Conservation (phyloP, 257 asterid genomes). For the Solanum acaule region DNA sequence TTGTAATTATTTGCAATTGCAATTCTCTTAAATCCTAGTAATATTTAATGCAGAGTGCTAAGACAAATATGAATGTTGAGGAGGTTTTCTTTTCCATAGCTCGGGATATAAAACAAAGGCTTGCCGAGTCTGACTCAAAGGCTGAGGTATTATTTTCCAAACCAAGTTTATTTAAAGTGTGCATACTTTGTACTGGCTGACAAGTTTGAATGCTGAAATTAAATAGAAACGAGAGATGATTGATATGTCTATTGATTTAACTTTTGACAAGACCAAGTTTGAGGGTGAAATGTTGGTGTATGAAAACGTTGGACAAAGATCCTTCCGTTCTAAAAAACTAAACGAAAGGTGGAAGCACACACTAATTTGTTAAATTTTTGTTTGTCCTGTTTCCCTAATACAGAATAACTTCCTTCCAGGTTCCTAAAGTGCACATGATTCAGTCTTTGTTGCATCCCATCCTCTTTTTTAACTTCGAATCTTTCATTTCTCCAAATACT, state of each 20-base stretch:
- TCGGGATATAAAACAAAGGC: slow-evolving; percentile 90
- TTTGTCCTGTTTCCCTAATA: not conserved
- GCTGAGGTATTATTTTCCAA: slow-evolving; percentile 39
- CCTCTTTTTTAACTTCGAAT: not conserved
- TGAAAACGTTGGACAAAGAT: not conserved
- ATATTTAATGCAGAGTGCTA: slow-evolving; percentile 63
- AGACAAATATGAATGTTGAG: slow-evolving; percentile 92
- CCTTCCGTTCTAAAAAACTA: not conserved
- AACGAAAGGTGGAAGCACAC: not conserved
- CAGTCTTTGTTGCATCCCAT: not conserved
- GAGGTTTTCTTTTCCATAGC: slow-evolving; percentile 95
- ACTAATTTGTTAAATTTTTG: not conserved
- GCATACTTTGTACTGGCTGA: not conserved
- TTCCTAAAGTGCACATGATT: not conserved
- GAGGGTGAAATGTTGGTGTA: not conserved
- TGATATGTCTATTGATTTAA: not conserved
- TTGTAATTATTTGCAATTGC: not conserved
- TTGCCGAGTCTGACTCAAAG: slow-evolving; percentile 68
- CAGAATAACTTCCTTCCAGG: not conserved
- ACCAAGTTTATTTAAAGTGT: not conserved
- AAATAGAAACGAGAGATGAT: not conserved
- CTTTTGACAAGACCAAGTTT: not conserved
- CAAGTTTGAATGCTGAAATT: not conserved
- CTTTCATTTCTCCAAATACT: not conserved
- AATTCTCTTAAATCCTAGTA: slow-evolving; percentile 4